These are phyloP conservation scores for Phytophthora constricta DNA, from an alignment of 352 stramenopile genomes.

Conservation along the genomic window DNA sequence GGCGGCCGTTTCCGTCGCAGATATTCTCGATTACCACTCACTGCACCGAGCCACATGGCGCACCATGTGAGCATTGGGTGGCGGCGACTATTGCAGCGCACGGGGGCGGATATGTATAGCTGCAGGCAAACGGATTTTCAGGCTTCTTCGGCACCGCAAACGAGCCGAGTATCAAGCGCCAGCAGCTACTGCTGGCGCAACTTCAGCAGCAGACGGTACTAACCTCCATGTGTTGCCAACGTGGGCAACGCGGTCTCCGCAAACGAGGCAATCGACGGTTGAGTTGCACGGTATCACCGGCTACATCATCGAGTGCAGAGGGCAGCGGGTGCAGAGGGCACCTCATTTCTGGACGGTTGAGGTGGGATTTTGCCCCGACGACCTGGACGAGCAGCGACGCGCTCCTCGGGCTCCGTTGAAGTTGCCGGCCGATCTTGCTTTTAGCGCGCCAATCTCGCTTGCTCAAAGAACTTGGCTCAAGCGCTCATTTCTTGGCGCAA, in stretches of 20 bases:
- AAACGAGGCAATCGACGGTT: constrained; percentile 1
- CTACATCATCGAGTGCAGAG: too few relatives aligned
- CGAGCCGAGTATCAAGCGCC: not conserved
- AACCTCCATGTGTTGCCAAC: too few relatives aligned
- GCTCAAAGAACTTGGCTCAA: not conserved
- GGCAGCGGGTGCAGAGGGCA: too few relatives aligned
- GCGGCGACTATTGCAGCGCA: too few relatives aligned
- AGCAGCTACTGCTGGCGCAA: too few relatives aligned
- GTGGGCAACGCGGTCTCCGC: too few relatives aligned
- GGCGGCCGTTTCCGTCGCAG: constrained; percentile 15
- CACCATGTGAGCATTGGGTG: too few relatives aligned
- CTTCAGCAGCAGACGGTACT: not conserved
- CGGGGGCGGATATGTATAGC: too few relatives aligned
- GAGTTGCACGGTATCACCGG: too few relatives aligned
- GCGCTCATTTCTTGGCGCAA: not conserved
- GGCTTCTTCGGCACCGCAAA: too few relatives aligned
- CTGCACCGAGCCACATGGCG: not conserved
- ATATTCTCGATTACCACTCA: constrained; percentile 12
- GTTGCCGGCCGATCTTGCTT: not conserved
- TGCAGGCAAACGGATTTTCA: not conserved
- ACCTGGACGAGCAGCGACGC: not conserved
- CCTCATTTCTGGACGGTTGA: not conserved
- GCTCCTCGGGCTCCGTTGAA: not conserved
- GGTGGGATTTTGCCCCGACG: not conserved
- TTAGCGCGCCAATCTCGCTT: not conserved